Evolutionary conservation across 2,329 filamentous ascomycete genomes (phyloP), one percentile per base, ranked within the genome.

Genomic region (Trichoderma lentiforme): DNA sequence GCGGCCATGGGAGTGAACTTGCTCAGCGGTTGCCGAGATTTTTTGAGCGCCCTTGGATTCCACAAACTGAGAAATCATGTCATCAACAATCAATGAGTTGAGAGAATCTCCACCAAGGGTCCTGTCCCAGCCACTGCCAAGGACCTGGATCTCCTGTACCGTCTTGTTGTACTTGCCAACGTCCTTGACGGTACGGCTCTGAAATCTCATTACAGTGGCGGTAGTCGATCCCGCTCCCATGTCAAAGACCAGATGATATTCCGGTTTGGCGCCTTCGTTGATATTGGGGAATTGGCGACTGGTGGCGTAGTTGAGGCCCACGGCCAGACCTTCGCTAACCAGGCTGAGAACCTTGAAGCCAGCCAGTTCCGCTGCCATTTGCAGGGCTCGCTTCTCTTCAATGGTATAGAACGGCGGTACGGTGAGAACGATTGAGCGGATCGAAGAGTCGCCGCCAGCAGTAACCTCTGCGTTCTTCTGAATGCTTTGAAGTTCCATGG

Each of bases 221-320:
- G 94, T 97, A 36, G 95, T 93, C 60, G 94, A 98, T 5, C 96
- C 96, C 76, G 96, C 95, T 76, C 96, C 96, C 95, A 99, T 98
- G 80, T 99, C 96, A 79, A 96, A 99, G 34, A 99, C 90, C 80
- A 99, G 84, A 83, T 99, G 94, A 77, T 95, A 89, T 82, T 99
- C 96, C 0, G 96, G 92, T 84, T 94, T 94, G 75, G 89, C 92
- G 70, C 93, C 94, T 69, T 96, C 91, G 70, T 89, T 92, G 73
- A 96, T 86, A 77, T 89, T 94, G 47, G 95, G 94, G 82, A 98
- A 99, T 18, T 92, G 94, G 77, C 96, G 90, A 78, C 89, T 92
- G 32, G 94, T 98, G 57, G 96, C 96, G 81, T 98, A 99, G 83
- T 99, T 97, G 76, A 99, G 84, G 30, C 94, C 96, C 72, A 99